Percentiles rank a stretch among this genome's conserved stretches.
These are phyloP conservation scores for Monosporascus sp. DNA, from an alignment of 2,329 filamentous ascomycete genomes.

Conservation along the genomic window DNA sequence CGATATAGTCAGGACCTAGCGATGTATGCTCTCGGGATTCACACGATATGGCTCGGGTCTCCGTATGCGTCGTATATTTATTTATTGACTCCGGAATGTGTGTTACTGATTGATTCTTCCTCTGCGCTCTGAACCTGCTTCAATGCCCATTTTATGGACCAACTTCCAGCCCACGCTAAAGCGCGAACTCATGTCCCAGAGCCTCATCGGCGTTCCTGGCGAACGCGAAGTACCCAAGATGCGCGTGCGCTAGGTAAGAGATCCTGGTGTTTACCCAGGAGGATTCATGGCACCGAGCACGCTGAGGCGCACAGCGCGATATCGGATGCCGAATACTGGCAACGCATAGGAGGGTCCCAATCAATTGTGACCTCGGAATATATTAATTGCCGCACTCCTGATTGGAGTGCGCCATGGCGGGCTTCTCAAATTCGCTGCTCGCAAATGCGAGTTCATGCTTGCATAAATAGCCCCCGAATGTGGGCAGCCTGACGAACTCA, in stretches of 20 bases:
- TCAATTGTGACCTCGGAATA: conserved; percentile 1
- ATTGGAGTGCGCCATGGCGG: conserved; percentile 4
- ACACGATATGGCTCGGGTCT: background rate
- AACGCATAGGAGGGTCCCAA: background rate
- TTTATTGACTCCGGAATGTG: background rate
- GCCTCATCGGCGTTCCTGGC: background rate
- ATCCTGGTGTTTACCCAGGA: background rate
- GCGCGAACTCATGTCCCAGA: background rate
- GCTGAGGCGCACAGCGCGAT: background rate
- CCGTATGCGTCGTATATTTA: no score
- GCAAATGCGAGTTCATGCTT: conserved; percentile 5
- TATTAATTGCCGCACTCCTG: conserved; percentile 1
- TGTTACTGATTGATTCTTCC: background rate
- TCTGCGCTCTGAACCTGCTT: background rate
- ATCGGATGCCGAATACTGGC: background rate
- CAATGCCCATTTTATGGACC: background rate
- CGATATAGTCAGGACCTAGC: background rate
- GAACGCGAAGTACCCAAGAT: background rate
- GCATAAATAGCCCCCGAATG: conserved; percentile 3
- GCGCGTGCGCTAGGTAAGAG: background rate
- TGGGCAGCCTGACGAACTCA: conserved; percentile 1
- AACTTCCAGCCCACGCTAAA: background rate
- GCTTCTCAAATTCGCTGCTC: conserved; percentile 1
- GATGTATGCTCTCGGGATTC: background rate
- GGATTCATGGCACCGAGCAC: background rate